Base-by-base conservation (phyloP, 1,284 basidiomycete genomes). In the Xanthoconium separans region DNA sequence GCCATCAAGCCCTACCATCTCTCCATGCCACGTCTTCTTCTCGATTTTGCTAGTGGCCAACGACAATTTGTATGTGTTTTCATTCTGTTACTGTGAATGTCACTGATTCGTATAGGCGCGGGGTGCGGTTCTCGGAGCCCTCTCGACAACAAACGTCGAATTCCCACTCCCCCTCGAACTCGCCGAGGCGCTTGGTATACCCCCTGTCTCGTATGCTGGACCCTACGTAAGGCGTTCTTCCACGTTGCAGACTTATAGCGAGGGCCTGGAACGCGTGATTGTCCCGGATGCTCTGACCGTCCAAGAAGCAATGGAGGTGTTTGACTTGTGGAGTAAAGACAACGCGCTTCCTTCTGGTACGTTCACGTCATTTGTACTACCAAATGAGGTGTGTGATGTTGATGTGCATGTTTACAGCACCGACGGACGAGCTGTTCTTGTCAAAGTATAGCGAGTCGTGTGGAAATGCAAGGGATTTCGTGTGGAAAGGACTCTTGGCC, bases 1-100 rank as follows among this genome's bases (percentile, higher is more conserved):
- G 64, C 74, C 7, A 82, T 98, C 53, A 83, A 89, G 60, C 73
- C 91, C 0, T 93, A 89, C 66, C 88, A 96, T 65, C 78, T 98
- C 4, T 88, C 89, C 10, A 73, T 93, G 20, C 92, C 95, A 0
- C 81, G 93, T 10, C 66, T 92, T 24, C 72, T 93, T 33, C 76
- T 96, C 44, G 90, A 94, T 55, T 93, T 83, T 58, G 81, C 89
- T 0, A 81, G 83, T 12, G 92, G 91, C 33, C 75, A 77, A 58
- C 80, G 82, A 48, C 62, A 73, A 16, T 87, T 95, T 55, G 89
- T 91, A 59, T 54, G 86, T 77, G 16, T 30, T 50, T 6, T 16
- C 13, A 1, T 34, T 20, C 11, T n/a, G 3, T 29, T 6, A 2
- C 10, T 30, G 8, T 40, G 24, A 44, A 36, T 9, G 6, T 39